Conservation (phyloP, 768 basidiomycete species). For the Pulveroboletus sp. region DNA sequence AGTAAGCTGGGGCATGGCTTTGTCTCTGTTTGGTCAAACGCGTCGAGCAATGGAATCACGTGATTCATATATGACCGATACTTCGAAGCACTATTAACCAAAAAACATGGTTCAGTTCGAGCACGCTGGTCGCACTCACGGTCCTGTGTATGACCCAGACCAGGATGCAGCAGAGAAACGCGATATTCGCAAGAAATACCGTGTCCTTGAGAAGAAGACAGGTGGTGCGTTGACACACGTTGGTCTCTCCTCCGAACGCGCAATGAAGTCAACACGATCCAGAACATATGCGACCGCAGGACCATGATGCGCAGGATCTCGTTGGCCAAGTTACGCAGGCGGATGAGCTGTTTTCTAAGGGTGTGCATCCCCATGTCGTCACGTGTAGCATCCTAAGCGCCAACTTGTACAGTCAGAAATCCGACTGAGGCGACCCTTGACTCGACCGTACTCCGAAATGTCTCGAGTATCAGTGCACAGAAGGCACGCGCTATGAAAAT, state of each 20-base stretch:
- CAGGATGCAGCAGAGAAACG: conserved; percentile 81
- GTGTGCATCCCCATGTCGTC: conserved; percentile 28
- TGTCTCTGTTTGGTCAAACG: conserved; percentile 10
- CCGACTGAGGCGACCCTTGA: conserved; percentile 90
- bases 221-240: conserved; percentile 46
- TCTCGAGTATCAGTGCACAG: conserved; percentile 73
- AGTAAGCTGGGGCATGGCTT: neutral
- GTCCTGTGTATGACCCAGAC: conserved; percentile 70
- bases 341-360: conserved; percentile 61
- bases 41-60: conserved; percentile 16
- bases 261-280: conserved; percentile 8
- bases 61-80: conserved; percentile 2
- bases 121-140: conserved; percentile 12
- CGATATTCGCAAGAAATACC: conserved; percentile 66
- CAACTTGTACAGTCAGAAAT: conserved; percentile 52
- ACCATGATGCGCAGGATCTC: conserved; percentile 53
- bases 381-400: conserved; percentile 1
- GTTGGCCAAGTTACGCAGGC: conserved; percentile 52
- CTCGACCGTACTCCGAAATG: conserved; percentile 71
- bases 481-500: conserved; percentile 92
- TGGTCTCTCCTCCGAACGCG: neutral
- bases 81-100: neutral
- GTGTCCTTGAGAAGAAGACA: conserved; percentile 55
- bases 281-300: conserved; percentile 49
- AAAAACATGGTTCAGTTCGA: conserved; percentile 19